A percentile compares a stretch with the other conserved stretches of the same genome.
Conservation (phyloP, 2,329 filamentous ascomycete genomes). For the Aspergillus sergii region DNA sequence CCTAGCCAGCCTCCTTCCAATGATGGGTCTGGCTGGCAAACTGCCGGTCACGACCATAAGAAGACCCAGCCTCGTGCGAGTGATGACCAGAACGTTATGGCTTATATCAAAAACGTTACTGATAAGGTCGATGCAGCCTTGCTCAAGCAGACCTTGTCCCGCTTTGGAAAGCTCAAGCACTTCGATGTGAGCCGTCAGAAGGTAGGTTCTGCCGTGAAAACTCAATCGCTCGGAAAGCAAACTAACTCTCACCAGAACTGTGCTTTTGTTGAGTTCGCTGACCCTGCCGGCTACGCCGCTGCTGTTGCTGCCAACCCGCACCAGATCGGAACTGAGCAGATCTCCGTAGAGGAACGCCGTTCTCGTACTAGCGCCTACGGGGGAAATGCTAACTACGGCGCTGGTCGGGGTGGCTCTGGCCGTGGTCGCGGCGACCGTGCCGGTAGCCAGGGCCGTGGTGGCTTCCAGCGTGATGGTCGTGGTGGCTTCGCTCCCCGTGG, state of each 20-base stretch:
- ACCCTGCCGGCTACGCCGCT: slow-evolving; percentile 76
- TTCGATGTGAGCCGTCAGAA: slow-evolving; percentile 70
- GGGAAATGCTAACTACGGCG: slow-evolving; percentile 63
- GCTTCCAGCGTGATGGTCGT: slow-evolving; percentile 69
- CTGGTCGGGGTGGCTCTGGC: slow-evolving; percentile 64
- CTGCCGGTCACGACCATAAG: slow-evolving; percentile 73
- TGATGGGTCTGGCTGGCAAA: slow-evolving; percentile 79
- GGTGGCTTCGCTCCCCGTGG: slow-evolving; percentile 67
- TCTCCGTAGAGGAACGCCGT: slow-evolving; percentile 87
- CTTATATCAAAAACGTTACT: slow-evolving; percentile 94
- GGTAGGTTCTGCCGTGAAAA: slow-evolving; percentile 55
- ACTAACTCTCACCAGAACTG: slow-evolving; percentile 69
- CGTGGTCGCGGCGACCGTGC: slow-evolving; percentile 70
- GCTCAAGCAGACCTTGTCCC: slow-evolving; percentile 69
- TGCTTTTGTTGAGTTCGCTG: slow-evolving; percentile 92
- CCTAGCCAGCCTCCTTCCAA: slow-evolving; percentile 81
- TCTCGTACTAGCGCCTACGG: slow-evolving; percentile 72
- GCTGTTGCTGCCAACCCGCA: slow-evolving; percentile 85
- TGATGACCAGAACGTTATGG: slow-evolving; percentile 76
- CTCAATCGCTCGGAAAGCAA: not conserved
- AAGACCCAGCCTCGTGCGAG: slow-evolving; percentile 75
- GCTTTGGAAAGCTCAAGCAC: slow-evolving; percentile 67
- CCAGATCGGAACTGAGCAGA: slow-evolving; percentile 76
- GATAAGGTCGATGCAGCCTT: slow-evolving; percentile 79
- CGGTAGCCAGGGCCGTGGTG: slow-evolving; percentile 65